Percentiles rank a stretch among this genome's conserved stretches.
Conservation (phyloP, 345 rosid species). For the Chamaenerion angustifolium region DNA sequence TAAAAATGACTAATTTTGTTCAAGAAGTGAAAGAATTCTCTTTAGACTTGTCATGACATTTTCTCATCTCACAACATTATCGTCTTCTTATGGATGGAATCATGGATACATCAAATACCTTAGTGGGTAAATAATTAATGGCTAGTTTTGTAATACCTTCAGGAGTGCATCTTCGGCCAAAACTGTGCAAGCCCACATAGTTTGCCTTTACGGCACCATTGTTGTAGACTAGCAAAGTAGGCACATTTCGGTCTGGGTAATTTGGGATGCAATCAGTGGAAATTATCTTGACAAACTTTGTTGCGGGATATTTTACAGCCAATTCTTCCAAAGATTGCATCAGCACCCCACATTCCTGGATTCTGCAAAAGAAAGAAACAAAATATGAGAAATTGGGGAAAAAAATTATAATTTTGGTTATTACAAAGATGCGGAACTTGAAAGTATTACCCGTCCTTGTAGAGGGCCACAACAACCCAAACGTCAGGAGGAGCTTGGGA, state of each 20-base stretch:
- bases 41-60: too few species aligned
- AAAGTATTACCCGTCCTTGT: slow-evolving; percentile 68
- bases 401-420: background rate
- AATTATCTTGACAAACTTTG: slow-evolving; percentile 89
- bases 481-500: slow-evolving; percentile 84
- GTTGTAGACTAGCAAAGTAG: slow-evolving; percentile 78
- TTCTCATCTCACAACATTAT: too few species aligned
- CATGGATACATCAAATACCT: too few species aligned
- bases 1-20: too few species aligned
- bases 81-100: too few species aligned
- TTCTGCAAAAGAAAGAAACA: slow-evolving; percentile 18
- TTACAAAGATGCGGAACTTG: background rate
- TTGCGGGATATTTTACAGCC: slow-evolving; percentile 69
- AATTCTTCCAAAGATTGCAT: slow-evolving; percentile 74
- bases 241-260: slow-evolving; percentile 82
- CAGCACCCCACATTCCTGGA: slow-evolving; percentile 61
- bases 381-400: slow-evolving; percentile 1
- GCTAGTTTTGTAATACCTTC: slow-evolving; percentile 39
- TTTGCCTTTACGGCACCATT: slow-evolving; percentile 83
- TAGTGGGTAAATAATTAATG: too few species aligned
- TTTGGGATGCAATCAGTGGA: slow-evolving; percentile 96
- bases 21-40: too few species aligned
- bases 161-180: slow-evolving; percentile 86
- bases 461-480: slow-evolving; percentile 89
- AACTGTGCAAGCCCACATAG: slow-evolving; percentile 63